These are phyloP conservation scores for Acephala macrosclerotiorum DNA, from an alignment of 2,329 filamentous ascomycete species.

Conservation along the genomic window DNA sequence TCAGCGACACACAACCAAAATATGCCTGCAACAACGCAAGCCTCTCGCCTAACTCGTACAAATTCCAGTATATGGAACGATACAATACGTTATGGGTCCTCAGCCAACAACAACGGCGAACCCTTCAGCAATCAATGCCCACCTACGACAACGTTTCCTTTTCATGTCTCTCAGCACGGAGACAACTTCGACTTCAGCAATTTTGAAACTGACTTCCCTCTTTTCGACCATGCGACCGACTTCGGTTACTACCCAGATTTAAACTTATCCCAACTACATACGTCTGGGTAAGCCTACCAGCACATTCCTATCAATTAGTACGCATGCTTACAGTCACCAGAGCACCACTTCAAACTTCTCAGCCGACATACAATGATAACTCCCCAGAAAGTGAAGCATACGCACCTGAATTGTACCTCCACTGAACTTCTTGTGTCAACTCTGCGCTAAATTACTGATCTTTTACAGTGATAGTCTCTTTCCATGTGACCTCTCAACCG, in stretches of 20 bases:
- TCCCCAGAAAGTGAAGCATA: neutral
- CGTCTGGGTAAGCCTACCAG: neutral
- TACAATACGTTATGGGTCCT: slow-evolving; percentile 1
- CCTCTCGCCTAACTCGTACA: neutral
- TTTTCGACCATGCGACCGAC: neutral
- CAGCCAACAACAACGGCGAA: neutral
- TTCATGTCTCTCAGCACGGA: neutral
- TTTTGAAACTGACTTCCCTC: neutral
- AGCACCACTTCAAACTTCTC: neutral
- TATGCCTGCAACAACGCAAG: neutral
- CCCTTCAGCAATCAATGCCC: neutral
- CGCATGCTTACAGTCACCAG: neutral
- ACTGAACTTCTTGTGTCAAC: neutral
- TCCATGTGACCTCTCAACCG: neutral
- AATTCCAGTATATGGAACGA: neutral
- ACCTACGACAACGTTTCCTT: neutral
- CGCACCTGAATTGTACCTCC: neutral
- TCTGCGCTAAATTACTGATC: neutral
- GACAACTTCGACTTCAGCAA: neutral
- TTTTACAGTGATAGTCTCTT: neutral
- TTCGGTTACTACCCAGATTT: neutral
- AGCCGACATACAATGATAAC: neutral
- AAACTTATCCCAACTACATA: neutral
- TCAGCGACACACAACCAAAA: neutral
- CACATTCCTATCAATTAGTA: no score